Conservation (phyloP, 1,139 yeast species). For the Casaregolazyma lundiana region DNA sequence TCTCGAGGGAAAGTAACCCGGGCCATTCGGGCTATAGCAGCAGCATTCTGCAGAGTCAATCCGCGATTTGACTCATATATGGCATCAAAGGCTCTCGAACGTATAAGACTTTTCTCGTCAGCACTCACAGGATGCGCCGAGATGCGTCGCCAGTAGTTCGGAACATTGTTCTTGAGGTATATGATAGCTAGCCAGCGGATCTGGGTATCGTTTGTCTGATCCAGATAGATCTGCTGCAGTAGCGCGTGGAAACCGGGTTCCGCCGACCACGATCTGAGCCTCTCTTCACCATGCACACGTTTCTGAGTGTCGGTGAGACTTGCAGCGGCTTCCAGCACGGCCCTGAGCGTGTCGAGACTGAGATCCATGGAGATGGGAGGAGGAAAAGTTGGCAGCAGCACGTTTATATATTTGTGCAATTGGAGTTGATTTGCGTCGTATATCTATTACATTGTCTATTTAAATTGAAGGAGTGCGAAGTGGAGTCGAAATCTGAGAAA, state of each 20-base stretch:
- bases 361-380: constrained; percentile 13
- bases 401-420: not conserved
- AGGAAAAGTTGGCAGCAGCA: not conserved
- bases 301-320: constrained; percentile 42
- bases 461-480: too few species aligned
- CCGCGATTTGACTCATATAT: constrained; percentile 70
- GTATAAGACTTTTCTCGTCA: constrained; percentile 67
- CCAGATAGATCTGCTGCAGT: constrained; percentile 58
- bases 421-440: too few species aligned
- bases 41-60: constrained; percentile 76
- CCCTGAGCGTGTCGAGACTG: constrained; percentile 21
- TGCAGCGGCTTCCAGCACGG: constrained; percentile 48
- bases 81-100: constrained; percentile 52
- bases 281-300: constrained; percentile 64
- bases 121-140: constrained; percentile 55
- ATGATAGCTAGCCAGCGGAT: constrained; percentile 84
- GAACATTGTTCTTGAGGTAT: constrained; percentile 82
- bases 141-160: constrained; percentile 68
- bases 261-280: constrained; percentile 63
- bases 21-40: constrained; percentile 70
- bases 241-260: constrained; percentile 55
- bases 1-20: constrained; percentile 81
- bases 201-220: constrained; percentile 53
- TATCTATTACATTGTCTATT: too few species aligned
- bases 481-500: too few species aligned